Percentiles rank a stretch among this genome's conserved stretches.
Evolutionary conservation across 345 rosid genomes (phyloP).

Genomic region (Nephelium lappaceum): DNA sequence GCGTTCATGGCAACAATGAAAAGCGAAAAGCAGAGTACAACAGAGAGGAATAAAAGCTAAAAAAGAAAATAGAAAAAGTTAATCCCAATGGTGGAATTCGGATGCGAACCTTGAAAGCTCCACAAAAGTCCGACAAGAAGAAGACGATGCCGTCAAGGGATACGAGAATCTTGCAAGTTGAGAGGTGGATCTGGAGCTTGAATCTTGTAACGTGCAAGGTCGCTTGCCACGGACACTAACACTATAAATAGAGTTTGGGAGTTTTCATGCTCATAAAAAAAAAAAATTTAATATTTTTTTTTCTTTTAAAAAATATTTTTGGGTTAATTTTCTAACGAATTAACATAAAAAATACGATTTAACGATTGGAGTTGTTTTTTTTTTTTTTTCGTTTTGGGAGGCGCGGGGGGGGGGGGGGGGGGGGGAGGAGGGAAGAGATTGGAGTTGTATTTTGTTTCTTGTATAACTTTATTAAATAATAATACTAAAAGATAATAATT

Average conservation of each 20-base stretch:
- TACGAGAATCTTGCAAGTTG: neutral
- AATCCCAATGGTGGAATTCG: neutral
- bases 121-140: neutral
- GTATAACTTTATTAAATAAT: no score
- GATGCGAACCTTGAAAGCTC: slow-evolving; percentile 2
- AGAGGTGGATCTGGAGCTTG: neutral
- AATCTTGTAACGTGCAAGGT: neutral
- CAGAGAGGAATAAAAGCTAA: neutral
- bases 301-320: no score
- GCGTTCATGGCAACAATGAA: neutral
- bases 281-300: no score
- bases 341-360: no score
- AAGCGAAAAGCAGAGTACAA: neutral
- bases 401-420: no score
- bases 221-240: neutral
- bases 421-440: no score
- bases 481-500: no score
- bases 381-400: no score
- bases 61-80: neutral
- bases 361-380: no score
- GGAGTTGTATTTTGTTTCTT: no score
- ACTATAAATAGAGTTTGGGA: neutral
- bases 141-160: neutral
- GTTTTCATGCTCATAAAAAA: no score
- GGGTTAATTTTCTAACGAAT: no score